Base-by-base conservation (phyloP, 1,284 basidiomycete species). In the Pyrrhoderma lamaoense region DNA sequence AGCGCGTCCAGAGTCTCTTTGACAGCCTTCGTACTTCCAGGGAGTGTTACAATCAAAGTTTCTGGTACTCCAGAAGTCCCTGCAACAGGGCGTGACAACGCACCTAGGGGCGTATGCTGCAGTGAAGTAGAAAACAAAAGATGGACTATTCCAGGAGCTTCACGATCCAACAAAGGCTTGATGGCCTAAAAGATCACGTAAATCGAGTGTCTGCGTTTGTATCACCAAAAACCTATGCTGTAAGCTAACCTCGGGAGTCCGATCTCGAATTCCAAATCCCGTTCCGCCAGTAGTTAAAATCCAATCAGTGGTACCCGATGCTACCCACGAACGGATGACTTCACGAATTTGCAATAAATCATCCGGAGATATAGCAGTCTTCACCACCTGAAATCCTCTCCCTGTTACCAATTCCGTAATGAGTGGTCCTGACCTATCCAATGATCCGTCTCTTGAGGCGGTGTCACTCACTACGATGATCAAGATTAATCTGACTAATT, bases 211-310 rank as follows among this genome's bases (percentile, higher is more conserved):
- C 13, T n/a, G 21, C 36, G 16, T 21, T 5, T n/a, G 37, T 46
- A 27, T 22, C 21, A 31, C 16, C 18, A 18, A 13, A 9, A 9
- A 34, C 14, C 18, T 16, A 35, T 35, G 21, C 22, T 27, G 11
- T 40, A 39, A 8, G 42, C 58, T 44, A 59, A 88, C 89, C 73
- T 93, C 89, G 37, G 89, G 90, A 3, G 90, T 93, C 36, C 72
- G 67, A 65, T 93, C 91, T 53, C 85, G 71, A 31, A 76, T 69
- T 2, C 89, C 86, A 61, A 93, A 91, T 3, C 91, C 91, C 0
- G 91, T 94, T 1, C 91, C 91, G 8, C 91, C 91, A 0, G 85
- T 88, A 3, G 89, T 89, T 53, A 93, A 69, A 55, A 90, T 74
- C 75, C 80, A 81, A 62, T 89, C 82, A n/a, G 81, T 64, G 14